Evolutionary conservation across 2,329 filamentous ascomycete species (phyloP), one percentile per base, ranked within the genome.

Genomic region (Aspergillus texensis): DNA sequence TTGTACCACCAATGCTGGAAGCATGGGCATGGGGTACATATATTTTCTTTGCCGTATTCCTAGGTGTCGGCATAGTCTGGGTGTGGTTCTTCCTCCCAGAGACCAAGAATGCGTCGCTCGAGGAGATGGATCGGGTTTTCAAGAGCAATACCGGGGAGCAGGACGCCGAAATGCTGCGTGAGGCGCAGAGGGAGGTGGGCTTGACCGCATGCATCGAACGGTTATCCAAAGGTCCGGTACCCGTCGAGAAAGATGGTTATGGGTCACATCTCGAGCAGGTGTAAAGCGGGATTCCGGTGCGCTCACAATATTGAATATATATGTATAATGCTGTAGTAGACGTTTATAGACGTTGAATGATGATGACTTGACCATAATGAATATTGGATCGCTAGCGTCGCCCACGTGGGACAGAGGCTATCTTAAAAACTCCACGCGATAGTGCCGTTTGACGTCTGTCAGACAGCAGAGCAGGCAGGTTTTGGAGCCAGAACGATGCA

Each of bases 41-140:
- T 12, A 72, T 75, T 39, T 74, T 74, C 61, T 74, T 75, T 30
- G 72, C 70, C 3, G 71, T n/a, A 5, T 72, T 72, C 61, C 65
- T 73, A 4, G 61, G 63, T 0, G 65, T 65, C 1, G 71, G 70
- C 8, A 71, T 73, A 3, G 59, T 64, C 28, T 74, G 72, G 71
- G 71, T 74, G 4, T 73, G 63, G 54, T 70, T 72, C 60, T 73
- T 68, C 67, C 80, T 89, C 72, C 88, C 85, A 1, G 80, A 80
- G 6, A 85, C 86, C 66, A 87, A 89, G 79, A 83, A 85, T 78
- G 80, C 79, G 66, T 79, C 83, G 61, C 82, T 89, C 30, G 81
- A 84, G 67, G 84, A 88, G 72, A 79, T 80, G 70, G 84, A 87
- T 68, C 77, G 63, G 5, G 75, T 79, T 28, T 73, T 79, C 24